phyloP scores from a whole-genome alignment of 495 filamentous ascomycete genomes.

The Stereocaulon alpinum region DNA sequence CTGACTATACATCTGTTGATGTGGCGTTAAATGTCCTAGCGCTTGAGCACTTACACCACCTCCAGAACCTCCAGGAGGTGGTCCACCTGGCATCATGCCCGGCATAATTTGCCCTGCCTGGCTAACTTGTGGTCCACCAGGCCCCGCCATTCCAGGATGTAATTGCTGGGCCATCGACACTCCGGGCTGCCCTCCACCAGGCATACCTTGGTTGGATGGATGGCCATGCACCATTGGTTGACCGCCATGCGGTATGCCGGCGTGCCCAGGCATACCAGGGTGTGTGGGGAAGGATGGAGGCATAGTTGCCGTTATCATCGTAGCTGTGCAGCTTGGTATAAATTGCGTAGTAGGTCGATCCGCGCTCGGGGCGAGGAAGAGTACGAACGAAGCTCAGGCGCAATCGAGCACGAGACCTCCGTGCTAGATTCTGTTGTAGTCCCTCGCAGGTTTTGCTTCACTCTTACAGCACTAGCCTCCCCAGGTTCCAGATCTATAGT shows the following conservation, averaged over 20 bases:
- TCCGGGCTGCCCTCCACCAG: conserved; percentile 44
- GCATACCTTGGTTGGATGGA: conserved; percentile 57
- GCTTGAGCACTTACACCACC: conserved; percentile 66
- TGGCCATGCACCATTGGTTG: conserved; percentile 65
- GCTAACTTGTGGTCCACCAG: conserved; percentile 66
- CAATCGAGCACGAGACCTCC: neutral
- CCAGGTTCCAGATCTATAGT: neutral
- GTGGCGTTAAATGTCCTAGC: conserved; percentile 64
- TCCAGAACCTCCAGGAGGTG: conserved; percentile 37
- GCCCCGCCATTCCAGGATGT: conserved; percentile 76
- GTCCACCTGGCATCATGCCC: conserved; percentile 64
- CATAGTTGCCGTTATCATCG: conserved; percentile 58
- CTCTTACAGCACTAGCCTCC: conserved; percentile 1
- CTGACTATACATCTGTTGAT: conserved; percentile 50
- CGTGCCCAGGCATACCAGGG: conserved; percentile 61
- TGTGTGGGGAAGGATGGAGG: conserved; percentile 60
- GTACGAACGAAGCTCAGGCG: neutral
- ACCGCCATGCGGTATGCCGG: conserved; percentile 55
- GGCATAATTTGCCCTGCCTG: conserved; percentile 71
- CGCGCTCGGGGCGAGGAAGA: conserved; percentile 8
- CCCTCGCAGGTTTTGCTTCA: neutral
- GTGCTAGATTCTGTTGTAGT: neutral
- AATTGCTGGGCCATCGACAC: conserved; percentile 60
- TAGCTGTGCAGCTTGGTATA: conserved; percentile 25
- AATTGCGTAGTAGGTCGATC: conserved; percentile 21